Evolutionary conservation across 129 eudicot genomes (phyloP).

Genomic region (Heracleum sosnowskyi): DNA sequence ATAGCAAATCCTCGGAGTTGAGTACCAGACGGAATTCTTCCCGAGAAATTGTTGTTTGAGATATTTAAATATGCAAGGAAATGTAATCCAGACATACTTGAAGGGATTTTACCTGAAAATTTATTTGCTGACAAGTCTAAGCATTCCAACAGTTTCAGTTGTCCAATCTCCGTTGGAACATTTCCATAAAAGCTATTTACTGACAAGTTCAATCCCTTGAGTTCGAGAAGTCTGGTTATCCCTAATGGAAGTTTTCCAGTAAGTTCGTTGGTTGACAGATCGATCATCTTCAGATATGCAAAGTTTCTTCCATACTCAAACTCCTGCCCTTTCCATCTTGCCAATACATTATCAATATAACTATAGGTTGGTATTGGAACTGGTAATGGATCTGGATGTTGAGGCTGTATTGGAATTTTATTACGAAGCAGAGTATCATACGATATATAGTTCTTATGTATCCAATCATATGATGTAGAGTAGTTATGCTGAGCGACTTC

Average conservation of each 20-base stretch:
- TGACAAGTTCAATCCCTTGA: no score
- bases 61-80: not conserved
- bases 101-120: not conserved
- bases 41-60: not conserved
- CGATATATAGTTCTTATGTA: no score
- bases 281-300: constrained; percentile 1
- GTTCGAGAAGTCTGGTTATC: not conserved
- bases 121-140: not conserved
- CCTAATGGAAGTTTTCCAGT: not conserved
- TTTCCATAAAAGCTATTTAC: no score
- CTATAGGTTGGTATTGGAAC: no score
- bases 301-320: not conserved
- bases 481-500: not conserved
- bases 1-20: not conserved
- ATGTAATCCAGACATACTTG: not conserved
- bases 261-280: not conserved
- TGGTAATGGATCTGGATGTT: no score
- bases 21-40: not conserved
- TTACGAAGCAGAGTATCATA: no score
- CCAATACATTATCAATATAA: no score
- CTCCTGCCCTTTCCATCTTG: not conserved
- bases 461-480: no score
- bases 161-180: no score
- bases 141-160: not conserved
- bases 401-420: not conserved